Conservation (phyloP, 208 protist genomes). For the Herpetomonas tarakana region DNA sequence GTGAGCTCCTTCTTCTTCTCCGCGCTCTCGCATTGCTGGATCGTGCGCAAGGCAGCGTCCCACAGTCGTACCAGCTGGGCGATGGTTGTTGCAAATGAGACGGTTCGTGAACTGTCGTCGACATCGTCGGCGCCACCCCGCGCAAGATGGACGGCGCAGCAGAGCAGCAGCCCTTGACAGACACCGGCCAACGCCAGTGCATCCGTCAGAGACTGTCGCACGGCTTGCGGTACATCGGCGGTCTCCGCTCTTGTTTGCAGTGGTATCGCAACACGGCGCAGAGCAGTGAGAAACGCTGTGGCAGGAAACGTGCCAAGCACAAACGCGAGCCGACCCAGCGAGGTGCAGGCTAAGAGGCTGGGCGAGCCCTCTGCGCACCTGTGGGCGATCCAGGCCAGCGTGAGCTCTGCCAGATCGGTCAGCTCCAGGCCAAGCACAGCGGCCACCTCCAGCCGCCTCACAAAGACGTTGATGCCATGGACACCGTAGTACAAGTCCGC, state of each 20-base stretch:
- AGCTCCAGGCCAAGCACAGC: conserved; percentile 23
- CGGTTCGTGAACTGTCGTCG: background rate
- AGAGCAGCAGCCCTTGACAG: background rate
- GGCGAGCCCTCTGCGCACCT: conserved; percentile 10
- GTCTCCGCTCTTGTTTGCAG: too few relatives aligned
- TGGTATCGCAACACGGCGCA: conserved; percentile 22
- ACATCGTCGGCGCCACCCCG: background rate
- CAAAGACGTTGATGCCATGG: conserved; percentile 1
- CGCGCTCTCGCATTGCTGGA: background rate
- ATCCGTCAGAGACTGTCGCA: too few relatives aligned
- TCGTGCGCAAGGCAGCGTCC: background rate
- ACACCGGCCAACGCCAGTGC: too few relatives aligned
- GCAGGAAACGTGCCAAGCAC: conserved; percentile 44
- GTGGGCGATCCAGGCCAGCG: conserved; percentile 31
- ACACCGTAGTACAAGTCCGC: conserved; percentile 9
- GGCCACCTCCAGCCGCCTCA: background rate
- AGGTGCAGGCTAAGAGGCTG: conserved; percentile 23
- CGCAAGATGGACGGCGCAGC: background rate
- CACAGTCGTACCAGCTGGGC: background rate
- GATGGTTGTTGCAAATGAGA: background rate
- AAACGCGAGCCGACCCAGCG: conserved; percentile 23
- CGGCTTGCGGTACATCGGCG: too few relatives aligned
- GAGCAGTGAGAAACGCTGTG: conserved; percentile 31
- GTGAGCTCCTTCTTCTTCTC: background rate
- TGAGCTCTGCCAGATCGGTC: conserved; percentile 26